Evolutionary conservation across 129 eudicot genomes (phyloP), one percentile per base, ranked within the genome.

Genomic region (Flaveria brownii): DNA sequence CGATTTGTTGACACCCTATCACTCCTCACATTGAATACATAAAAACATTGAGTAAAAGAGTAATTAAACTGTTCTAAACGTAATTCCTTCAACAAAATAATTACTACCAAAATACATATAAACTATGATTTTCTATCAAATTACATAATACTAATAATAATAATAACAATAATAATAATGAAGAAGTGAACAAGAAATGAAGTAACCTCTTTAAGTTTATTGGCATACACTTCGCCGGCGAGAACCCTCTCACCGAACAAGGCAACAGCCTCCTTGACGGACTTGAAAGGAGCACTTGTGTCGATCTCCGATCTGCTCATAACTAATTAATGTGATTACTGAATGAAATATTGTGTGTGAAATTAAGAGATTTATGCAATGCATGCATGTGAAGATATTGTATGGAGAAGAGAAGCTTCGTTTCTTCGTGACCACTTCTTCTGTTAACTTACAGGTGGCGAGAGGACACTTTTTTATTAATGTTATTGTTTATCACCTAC

Each of bases 391-490:
- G 65, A 6, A 70, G 46, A n/a, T 15, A 78, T 23, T 41, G 70
- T 51, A 52, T 42, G 67, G 41, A 41, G 80, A 77, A 30, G 73
- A 36, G 64, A 77, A 84, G 89, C 88, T 92, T 87, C 97, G 81
- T 92, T 92, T 80, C 97, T 92, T 92, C 71, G 82, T 83, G 86
- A 80, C 85, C 89, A 92, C 97, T 92, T 89, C 90, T 89, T 89
- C 84, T 75, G 74, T n/a, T 63, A 64, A 36, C 84, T 80, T 75
- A 71, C 73, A 23, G 20, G 60, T 26, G 68, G 54, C 12, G 46
- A 45, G 41, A 56, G 15, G 18, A 26, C 49, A 30, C 15, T 51
- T 75, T 65, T 66, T 5, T 36, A 5, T 36, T 36, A 36, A 36
- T 36, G 41, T 5, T 36, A 30, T 30, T 30, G 36, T 30, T 30